phyloP scores from a whole-genome alignment of 2,329 filamentous ascomycete genomes.

The Orbilia ellipsospora region DNA sequence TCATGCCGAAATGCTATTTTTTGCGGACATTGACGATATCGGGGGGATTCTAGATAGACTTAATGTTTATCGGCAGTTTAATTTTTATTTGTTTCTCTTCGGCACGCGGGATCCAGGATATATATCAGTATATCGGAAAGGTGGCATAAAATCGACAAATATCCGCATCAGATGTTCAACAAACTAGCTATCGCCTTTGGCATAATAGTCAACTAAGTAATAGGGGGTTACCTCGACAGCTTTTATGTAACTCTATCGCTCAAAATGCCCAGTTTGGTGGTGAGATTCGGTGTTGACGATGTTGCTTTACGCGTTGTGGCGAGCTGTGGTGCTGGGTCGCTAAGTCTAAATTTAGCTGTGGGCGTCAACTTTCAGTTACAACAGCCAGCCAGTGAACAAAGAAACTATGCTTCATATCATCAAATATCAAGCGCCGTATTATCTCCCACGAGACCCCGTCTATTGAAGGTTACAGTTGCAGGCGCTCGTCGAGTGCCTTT shows the following conservation, averaged over 20 bases:
- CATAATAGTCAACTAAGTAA: too few relatives aligned
- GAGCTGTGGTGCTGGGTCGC: slow-evolving; percentile 4
- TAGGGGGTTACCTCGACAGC: too few relatives aligned
- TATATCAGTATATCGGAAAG: not conserved
- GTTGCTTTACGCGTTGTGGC: not conserved
- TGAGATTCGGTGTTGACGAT: not conserved
- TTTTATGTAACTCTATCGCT: too few relatives aligned
- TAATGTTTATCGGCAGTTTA: not conserved
- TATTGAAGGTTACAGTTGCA: slow-evolving; percentile 14
- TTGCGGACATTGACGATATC: not conserved
- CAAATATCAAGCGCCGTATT: slow-evolving; percentile 39
- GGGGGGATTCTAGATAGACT: not conserved
- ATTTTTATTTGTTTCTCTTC: not conserved
- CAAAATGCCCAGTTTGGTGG: too few relatives aligned
- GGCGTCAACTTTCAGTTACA: slow-evolving; percentile 39
- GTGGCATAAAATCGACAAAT: not conserved
- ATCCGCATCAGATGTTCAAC: too few relatives aligned
- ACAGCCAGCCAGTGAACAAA: not conserved
- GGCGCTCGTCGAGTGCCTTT: slow-evolving; percentile 4
- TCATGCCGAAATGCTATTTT: not conserved
- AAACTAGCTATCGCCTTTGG: too few relatives aligned
- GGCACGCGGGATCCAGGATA: slow-evolving; percentile 5
- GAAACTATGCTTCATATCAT: slow-evolving; percentile 10
- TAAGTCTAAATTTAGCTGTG: slow-evolving; percentile 45
- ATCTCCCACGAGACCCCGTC: slow-evolving; percentile 13